phyloP scores from a whole-genome alignment of 768 basidiomycete genomes.

The Podaxis carcinomalis region DNA sequence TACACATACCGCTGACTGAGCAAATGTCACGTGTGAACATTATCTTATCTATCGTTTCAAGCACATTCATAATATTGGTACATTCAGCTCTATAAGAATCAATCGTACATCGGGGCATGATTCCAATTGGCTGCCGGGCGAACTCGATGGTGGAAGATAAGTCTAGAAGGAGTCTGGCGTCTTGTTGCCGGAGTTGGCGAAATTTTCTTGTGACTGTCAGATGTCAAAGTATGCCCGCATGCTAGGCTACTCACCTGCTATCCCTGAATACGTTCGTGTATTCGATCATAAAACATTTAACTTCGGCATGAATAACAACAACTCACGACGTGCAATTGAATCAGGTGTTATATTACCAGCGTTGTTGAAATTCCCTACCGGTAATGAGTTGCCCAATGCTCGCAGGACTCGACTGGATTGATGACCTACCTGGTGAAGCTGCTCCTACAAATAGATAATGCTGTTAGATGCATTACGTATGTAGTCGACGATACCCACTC shows the following conservation, averaged over 20 bases:
- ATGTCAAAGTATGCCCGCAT: not conserved
- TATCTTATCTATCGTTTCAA: not conserved
- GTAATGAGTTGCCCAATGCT: not conserved
- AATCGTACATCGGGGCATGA: not conserved
- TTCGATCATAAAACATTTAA: not conserved
- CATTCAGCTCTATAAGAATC: no score
- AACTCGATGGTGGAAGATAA: not conserved
- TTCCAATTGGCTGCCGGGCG: not conserved
- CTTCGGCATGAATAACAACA: not conserved
- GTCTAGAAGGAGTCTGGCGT: not conserved
- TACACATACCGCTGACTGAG: slow-evolving; percentile 1
- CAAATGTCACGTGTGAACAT: not conserved
- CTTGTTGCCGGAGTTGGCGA: not conserved
- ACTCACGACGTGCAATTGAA: not conserved
- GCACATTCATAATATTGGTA: not conserved
- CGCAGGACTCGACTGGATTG: not conserved
- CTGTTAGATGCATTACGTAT: not conserved
- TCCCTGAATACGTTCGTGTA: not conserved
- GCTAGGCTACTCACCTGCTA: not conserved
- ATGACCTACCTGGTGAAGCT: not conserved
- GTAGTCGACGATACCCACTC: not conserved
- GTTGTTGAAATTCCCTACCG: not conserved
- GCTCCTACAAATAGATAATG: not conserved
- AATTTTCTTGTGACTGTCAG: not conserved
- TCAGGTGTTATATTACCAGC: not conserved